Percentiles rank a stretch among this genome's conserved stretches.
Evolutionary conservation across 176 grass and related monocot species (phyloP).

Genomic region (Carex cristatella): DNA sequence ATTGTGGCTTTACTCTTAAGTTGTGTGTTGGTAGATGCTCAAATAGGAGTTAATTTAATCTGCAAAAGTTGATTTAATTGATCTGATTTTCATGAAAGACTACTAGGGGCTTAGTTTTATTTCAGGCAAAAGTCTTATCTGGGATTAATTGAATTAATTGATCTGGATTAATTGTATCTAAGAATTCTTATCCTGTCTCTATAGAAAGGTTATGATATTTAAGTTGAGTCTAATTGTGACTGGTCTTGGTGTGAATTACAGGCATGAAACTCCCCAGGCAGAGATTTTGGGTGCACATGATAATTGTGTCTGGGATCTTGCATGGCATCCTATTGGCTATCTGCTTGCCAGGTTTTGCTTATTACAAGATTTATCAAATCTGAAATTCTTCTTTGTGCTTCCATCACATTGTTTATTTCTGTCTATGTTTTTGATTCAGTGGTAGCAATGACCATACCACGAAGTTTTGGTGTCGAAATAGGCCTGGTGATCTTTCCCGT

Average conservation of each 20-base stretch:
- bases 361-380: constrained; percentile 6
- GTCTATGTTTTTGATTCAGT: constrained; percentile 31
- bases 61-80: neutral
- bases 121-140: neutral
- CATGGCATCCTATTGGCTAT: constrained; percentile 99
- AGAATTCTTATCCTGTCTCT: neutral
- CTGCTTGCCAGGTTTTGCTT: constrained; percentile 81
- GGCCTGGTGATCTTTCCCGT: constrained; percentile 82
- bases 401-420: neutral
- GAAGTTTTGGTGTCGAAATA: constrained; percentile 96
- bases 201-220: neutral
- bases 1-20: neutral
- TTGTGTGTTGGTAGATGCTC: neutral
- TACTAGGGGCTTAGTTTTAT: neutral
- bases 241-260: constrained; percentile 26
- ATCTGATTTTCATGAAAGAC: neutral
- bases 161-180: neutral
- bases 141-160: neutral
- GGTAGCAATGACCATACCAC: constrained; percentile 97
- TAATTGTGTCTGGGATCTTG: constrained; percentile 96
- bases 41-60: neutral
- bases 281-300: constrained; percentile 91
- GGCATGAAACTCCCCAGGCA: constrained; percentile 89
- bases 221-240: neutral
- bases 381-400: constrained; percentile 13